These are phyloP conservation scores for Cyberlindnera saturnus DNA, from an alignment of 805 yeast species.

Conservation along the genomic window DNA sequence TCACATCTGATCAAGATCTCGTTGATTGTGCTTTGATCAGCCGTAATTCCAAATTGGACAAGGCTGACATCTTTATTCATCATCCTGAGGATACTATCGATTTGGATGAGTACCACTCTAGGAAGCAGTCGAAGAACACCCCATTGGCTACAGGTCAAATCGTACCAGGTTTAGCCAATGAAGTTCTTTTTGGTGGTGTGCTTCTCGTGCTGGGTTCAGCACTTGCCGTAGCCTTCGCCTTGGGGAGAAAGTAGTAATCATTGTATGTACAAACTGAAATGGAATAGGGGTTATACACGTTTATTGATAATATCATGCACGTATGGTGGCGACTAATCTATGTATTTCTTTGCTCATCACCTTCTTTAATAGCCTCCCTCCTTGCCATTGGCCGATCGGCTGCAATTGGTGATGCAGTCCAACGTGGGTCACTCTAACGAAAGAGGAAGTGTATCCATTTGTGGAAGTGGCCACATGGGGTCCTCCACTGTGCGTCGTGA, in stretches of 20 bases:
- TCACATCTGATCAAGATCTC: slow-evolving; percentile 70
- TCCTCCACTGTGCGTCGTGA: too few relatives aligned
- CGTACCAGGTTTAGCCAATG: slow-evolving; percentile 55
- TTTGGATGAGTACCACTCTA: slow-evolving; percentile 18
- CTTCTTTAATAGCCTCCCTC: too few relatives aligned
- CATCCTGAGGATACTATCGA: slow-evolving; percentile 47
- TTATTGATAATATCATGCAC: too few relatives aligned
- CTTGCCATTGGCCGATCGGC: too few relatives aligned
- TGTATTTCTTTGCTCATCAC: too few relatives aligned
- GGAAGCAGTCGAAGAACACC: slow-evolving; percentile 8
- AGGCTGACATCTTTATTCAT: slow-evolving; percentile 70
- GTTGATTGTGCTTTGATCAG: slow-evolving; percentile 64
- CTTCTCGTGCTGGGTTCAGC: slow-evolving; percentile 55
- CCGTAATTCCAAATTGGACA: slow-evolving; percentile 40
- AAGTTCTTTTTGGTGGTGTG: slow-evolving; percentile 58
- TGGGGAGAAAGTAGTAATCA: slow-evolving; percentile 32
- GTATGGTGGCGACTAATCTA: too few relatives aligned
- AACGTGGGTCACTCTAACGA: too few relatives aligned
- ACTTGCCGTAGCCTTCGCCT: slow-evolving; percentile 46
- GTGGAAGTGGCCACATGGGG: too few relatives aligned
- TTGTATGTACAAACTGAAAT: background rate
- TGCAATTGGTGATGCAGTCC: too few relatives aligned
- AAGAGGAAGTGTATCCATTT: too few relatives aligned
- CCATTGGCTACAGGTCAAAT: slow-evolving; percentile 11
- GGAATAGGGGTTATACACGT: too few relatives aligned